A percentile compares a stretch with the other conserved stretches of the same genome.
These are phyloP conservation scores for Cutaneotrichosporon spelunceum DNA, from an alignment of 1,284 basidiomycete genomes.

Conservation along the genomic window DNA sequence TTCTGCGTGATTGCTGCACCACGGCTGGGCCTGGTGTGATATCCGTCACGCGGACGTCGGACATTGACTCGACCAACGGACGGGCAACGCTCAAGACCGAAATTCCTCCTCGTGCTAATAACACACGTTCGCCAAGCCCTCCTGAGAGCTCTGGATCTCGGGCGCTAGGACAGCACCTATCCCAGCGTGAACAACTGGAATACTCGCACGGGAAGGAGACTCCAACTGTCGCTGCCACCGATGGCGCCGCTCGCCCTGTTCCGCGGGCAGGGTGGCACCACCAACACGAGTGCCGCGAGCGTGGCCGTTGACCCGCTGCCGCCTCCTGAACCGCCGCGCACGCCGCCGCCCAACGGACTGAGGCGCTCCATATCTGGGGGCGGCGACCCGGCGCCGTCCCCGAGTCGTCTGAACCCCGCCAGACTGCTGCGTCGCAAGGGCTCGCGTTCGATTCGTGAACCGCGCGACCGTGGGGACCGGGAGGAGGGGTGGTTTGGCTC, in stretches of 20 bases:
- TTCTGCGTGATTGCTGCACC: not conserved
- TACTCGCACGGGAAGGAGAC: not conserved
- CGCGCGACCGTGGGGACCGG: constrained; percentile 3
- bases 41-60: constrained; percentile 2
- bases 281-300: not conserved
- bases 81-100: not conserved
- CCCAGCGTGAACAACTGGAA: not conserved
- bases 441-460: constrained; percentile 4
- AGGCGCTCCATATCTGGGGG: not conserved
- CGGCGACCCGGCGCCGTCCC: not conserved
- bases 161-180: no score
- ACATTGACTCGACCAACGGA: not conserved
- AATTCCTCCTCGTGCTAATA: not conserved
- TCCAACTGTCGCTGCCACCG: no score
- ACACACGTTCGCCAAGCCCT: not conserved
- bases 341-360: not conserved
- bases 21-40: not conserved
- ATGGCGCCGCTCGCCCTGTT: constrained; percentile 15
- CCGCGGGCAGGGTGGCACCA: constrained; percentile 9
- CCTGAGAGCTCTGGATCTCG: not conserved
- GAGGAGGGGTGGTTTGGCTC: not conserved
- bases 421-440: constrained; percentile 15
- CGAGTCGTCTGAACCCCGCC: constrained; percentile 18
- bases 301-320: not conserved
- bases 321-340: constrained; percentile 1